These are phyloP conservation scores for Cladorrhinum sp. DNA, from an alignment of 2,329 filamentous ascomycete genomes.

Conservation along the genomic window DNA sequence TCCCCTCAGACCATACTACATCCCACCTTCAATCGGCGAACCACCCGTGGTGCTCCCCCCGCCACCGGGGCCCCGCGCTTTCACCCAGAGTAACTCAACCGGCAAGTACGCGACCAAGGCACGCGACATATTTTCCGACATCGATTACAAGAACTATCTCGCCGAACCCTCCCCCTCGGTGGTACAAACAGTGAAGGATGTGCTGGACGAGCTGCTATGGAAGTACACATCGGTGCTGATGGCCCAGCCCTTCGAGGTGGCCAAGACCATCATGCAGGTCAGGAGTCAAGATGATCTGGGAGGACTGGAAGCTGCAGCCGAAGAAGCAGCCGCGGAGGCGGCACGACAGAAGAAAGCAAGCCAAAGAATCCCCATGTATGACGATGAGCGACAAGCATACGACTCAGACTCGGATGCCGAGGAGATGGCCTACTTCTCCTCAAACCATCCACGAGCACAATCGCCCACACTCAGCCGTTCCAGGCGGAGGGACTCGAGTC, in stretches of 20 bases:
- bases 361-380: slow-evolving; percentile 23
- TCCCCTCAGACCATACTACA: slow-evolving; percentile 68
- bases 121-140: slow-evolving; percentile 80
- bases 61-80: slow-evolving; percentile 43
- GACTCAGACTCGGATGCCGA: slow-evolving; percentile 71
- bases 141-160: slow-evolving; percentile 89
- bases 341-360: slow-evolving; percentile 27
- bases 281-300: slow-evolving; percentile 53
- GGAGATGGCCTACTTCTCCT: slow-evolving; percentile 81
- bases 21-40: slow-evolving; percentile 56
- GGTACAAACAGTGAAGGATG: slow-evolving; percentile 69
- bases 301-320: slow-evolving; percentile 30
- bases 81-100: slow-evolving; percentile 44
- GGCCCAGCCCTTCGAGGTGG: slow-evolving; percentile 94
- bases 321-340: slow-evolving; percentile 28
- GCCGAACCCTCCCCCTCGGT: slow-evolving; percentile 72
- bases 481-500: slow-evolving; percentile 32
- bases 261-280: slow-evolving; percentile 88
- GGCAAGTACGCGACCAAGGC: slow-evolving; percentile 59
- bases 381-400: background rate
- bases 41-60: slow-evolving; percentile 35
- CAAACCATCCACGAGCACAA: slow-evolving; percentile 56
- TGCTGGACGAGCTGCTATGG: slow-evolving; percentile 83
- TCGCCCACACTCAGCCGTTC: slow-evolving; percentile 41
- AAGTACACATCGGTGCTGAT: slow-evolving; percentile 88